A percentile compares a stretch with the other conserved stretches of the same genome.
Conservation (phyloP, 2,329 filamentous ascomycete genomes). For the Aspergillus vadensis region DNA sequence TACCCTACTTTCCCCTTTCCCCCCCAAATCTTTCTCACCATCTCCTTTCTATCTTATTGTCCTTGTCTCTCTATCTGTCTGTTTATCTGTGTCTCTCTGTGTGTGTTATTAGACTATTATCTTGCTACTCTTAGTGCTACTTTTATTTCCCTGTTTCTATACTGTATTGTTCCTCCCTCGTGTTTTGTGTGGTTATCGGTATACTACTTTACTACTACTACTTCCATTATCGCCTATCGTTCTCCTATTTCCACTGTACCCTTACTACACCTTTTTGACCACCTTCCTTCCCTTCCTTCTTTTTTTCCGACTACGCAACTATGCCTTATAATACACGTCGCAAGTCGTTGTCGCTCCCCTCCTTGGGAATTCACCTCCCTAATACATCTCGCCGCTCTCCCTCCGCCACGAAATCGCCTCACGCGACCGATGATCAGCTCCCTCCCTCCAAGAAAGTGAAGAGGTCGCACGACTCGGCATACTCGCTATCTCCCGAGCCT, state of each 20-base stretch:
- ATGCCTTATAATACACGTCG: conserved; percentile 98
- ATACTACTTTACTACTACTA: conserved; percentile 11
- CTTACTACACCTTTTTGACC: conserved; percentile 10
- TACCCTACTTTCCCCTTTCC: conserved; percentile 17
- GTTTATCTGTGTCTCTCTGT: background rate
- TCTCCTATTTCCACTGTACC: conserved; percentile 10
- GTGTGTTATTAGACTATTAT: conserved; percentile 11
- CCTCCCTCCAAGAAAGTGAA: conserved; percentile 71
- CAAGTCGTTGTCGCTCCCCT: conserved; percentile 91
- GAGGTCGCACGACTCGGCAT: conserved; percentile 65
- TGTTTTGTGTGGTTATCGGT: conserved; percentile 15
- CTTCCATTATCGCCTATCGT: conserved; percentile 14
- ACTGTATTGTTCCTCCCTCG: conserved; percentile 15
- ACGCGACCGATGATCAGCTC: conserved; percentile 56
- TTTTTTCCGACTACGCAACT: conserved; percentile 17
- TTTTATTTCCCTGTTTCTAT: conserved; percentile 6
- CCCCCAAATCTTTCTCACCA: conserved; percentile 4
- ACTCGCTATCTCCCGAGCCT: conserved; percentile 46
- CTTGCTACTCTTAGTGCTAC: conserved; percentile 10
- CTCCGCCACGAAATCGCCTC: conserved; percentile 64
- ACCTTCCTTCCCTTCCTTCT: background rate
- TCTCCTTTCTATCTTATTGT: conserved; percentile 19
- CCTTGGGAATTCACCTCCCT: conserved; percentile 84
- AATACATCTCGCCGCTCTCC: conserved; percentile 61
- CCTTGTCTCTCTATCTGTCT: conserved; percentile 7